These are phyloP conservation scores for Pichia thaimueangensis DNA, from an alignment of 805 yeast genomes.

Conservation along the genomic window DNA sequence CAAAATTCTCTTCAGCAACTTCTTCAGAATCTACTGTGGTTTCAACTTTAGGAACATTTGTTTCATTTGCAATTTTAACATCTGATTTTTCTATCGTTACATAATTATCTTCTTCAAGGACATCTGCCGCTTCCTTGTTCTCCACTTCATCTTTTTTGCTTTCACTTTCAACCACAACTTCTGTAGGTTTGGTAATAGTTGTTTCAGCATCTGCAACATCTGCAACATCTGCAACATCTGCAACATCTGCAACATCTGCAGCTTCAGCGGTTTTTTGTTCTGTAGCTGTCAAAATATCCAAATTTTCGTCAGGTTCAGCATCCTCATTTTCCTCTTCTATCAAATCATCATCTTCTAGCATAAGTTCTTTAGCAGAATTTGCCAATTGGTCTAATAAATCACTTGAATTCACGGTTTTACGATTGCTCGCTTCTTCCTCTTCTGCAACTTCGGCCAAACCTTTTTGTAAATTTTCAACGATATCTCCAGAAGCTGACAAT, in stretches of 20 bases:
- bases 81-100: background rate
- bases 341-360: constrained; percentile 11
- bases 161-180: too few species aligned
- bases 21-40: background rate
- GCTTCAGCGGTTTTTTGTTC: too few species aligned
- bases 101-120: background rate
- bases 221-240: background rate
- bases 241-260: constrained; percentile 7
- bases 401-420: constrained; percentile 10
- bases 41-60: too few species aligned
- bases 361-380: constrained; percentile 12
- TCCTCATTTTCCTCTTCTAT: background rate
- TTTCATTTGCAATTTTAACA: background rate
- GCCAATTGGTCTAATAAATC: constrained; percentile 14
- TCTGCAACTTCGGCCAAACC: constrained; percentile 15
- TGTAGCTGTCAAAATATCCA: too few species aligned
- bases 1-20: constrained; percentile 3
- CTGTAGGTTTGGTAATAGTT: too few species aligned
- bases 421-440: constrained; percentile 16
- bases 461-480: constrained; percentile 17
- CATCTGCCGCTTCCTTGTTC: background rate
- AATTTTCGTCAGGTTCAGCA: background rate
- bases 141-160: background rate
- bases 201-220: too few species aligned
- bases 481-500: constrained; percentile 13